These are phyloP conservation scores for Aegle marmelos DNA, from an alignment of 345 rosid species.

Conservation along the genomic window DNA sequence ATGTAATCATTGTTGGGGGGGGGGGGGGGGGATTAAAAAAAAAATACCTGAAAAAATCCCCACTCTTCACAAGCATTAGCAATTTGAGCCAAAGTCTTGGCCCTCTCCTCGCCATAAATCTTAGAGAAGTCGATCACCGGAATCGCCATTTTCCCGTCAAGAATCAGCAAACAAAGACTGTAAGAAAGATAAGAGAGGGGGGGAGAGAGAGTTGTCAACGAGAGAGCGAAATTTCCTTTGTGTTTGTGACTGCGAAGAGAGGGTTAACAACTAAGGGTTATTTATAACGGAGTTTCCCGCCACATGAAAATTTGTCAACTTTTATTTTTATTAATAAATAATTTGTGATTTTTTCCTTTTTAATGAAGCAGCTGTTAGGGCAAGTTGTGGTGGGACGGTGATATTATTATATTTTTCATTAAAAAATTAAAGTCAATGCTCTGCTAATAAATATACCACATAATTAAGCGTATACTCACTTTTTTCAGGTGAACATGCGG, in stretches of 20 bases:
- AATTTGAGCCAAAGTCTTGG: slow-evolving; percentile 57
- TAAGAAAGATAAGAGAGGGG: neutral
- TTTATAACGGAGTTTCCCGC: slow-evolving; percentile 34
- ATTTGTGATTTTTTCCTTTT: neutral
- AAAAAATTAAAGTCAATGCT: slow-evolving; percentile 21
- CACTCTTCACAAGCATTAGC: slow-evolving; percentile 80
- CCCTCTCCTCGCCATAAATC: slow-evolving; percentile 67
- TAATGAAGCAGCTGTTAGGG: slow-evolving; percentile 14
- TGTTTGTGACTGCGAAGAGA: neutral
- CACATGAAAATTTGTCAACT: slow-evolving; percentile 14
- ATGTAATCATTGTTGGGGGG: neutral
- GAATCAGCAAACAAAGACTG: neutral
- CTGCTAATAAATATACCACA: slow-evolving; percentile 15
- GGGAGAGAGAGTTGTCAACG: neutral
- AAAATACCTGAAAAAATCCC: slow-evolving; percentile 88
- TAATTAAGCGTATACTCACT: slow-evolving; percentile 6
- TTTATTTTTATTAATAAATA: neutral
- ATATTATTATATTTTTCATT: slow-evolving; percentile 1
- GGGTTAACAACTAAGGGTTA: slow-evolving; percentile 3
- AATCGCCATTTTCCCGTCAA: slow-evolving; percentile 57
- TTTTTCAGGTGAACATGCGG: neutral
- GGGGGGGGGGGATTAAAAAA: neutral
- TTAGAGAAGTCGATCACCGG: slow-evolving; percentile 90
- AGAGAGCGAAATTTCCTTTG: neutral
- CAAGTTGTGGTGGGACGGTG: slow-evolving; percentile 32